These are phyloP conservation scores for Pseudogymnoascus sp. DNA, from an alignment of 2,329 filamentous ascomycete species.

Conservation along the genomic window DNA sequence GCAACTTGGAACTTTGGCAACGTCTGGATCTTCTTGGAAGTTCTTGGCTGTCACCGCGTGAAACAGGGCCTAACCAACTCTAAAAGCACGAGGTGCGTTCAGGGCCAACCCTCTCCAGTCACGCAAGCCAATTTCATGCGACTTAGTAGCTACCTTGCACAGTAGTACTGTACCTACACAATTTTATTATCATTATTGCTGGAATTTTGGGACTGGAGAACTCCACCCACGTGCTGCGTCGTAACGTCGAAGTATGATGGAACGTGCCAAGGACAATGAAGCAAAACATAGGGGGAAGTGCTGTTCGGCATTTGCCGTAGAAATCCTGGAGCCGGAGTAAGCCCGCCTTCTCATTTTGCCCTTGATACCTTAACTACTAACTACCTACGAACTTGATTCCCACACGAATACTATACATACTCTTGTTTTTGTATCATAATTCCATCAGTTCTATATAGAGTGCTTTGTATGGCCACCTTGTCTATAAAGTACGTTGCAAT, in stretches of 20 bases:
- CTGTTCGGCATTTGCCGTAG: neutral
- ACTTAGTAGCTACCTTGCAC: neutral
- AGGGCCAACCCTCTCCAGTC: neutral
- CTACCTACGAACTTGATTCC: neutral
- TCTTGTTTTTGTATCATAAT: neutral
- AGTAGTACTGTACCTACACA: neutral
- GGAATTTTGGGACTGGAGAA: neutral
- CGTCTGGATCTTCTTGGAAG: neutral
- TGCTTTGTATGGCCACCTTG: neutral
- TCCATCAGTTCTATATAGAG: neutral
- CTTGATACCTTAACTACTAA: neutral
- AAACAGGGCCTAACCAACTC: neutral
- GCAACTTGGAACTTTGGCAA: neutral
- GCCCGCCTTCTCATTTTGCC: neutral
- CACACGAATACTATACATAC: neutral
- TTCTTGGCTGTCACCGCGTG: slow-evolving; percentile 3
- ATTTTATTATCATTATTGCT: neutral
- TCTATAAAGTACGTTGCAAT: neutral
- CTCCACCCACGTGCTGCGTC: neutral
- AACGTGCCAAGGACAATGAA: neutral
- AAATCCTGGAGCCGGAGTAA: neutral
- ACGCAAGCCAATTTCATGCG: neutral
- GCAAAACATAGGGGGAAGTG: neutral
- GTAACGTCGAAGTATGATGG: neutral
- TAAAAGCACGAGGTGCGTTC: neutral